Evolutionary conservation across 2,329 filamentous ascomycete species (phyloP), one percentile per base, ranked within the genome.

Genomic region (Alternaria ventricosa): DNA sequence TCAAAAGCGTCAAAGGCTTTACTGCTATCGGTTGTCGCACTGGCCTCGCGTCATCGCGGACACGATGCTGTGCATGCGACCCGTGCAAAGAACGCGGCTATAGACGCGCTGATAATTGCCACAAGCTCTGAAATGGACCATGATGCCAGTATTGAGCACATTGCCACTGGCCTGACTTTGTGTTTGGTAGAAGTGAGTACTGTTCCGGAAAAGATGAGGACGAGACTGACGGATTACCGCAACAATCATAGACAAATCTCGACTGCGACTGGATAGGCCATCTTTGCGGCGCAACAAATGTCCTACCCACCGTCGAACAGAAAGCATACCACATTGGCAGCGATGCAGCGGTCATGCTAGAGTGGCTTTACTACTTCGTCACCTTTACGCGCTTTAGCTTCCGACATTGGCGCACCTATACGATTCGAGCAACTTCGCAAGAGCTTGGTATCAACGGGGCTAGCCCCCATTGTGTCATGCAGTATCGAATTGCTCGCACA

Each of bases 401-500:
- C 15, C 61, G 64, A 7, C 64, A 66, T 36, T 64, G 64, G 64
- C 64, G 64, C 15, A 66, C 64, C 10, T 61, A 66, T 15, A 44
- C 49, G 10, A 57, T 66, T 18, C 43, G 46, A 53, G 18, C 54
- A 18, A 36, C 55, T 28, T 58, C 55, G 1, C 13, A 27, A 23
- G 58, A 53, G n/a, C 55, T 66, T 5, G 50, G 61, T 4, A 64
- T 64, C 41, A 30, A 45, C 9, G 30, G 28, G 0, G 30, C 50
- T 4, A 25, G 33, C 5, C 11, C 28, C 2, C 12, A 5, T 1
- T 51, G 47, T 22, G 1, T 33, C 12, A 33, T 33, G 18, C 47
- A 51, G 1, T 33, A 33, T 15, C 47, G 47, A 6, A 51, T 51
- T 20, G 47, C 47, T 7, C 47, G 47, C 5, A 33, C 5, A 3